Evolutionary conservation across 345 rosid genomes (phyloP).

Genomic region (Abelmoschus esculentus): DNA sequence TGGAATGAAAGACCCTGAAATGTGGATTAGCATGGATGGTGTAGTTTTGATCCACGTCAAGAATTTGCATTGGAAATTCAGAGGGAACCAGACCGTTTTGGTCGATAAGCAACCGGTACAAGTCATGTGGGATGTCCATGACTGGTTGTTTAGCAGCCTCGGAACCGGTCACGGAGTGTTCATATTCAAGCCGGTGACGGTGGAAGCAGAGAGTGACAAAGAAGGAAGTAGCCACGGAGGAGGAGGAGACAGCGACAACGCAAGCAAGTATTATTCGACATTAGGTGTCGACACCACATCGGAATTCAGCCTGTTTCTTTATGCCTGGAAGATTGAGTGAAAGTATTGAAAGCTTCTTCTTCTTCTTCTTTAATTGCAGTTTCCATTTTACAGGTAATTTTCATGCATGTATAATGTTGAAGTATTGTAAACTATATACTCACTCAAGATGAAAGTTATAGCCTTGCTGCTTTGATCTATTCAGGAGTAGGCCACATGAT

Average conservation of each 20-base stretch:
- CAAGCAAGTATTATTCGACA: constrained; percentile 54
- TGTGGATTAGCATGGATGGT: constrained; percentile 97
- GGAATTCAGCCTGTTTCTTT: constrained; percentile 77
- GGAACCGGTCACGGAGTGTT: constrained; percentile 70
- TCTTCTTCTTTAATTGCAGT: not conserved
- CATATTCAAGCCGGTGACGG: constrained; percentile 68
- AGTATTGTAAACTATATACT: not conserved
- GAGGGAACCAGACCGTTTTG: constrained; percentile 81
- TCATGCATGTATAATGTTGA: not conserved
- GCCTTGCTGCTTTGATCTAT: no score
- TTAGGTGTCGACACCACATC: constrained; percentile 26
- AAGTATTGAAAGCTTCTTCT: no score
- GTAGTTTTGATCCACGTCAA: constrained; percentile 61
- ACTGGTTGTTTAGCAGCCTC: constrained; percentile 69
- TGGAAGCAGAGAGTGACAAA: constrained; percentile 46
- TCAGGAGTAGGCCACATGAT: no score
- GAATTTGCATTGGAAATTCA: constrained; percentile 91
- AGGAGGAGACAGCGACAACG: constrained; percentile 39
- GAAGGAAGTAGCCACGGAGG: constrained; percentile 39
- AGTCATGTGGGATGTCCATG: constrained; percentile 89
- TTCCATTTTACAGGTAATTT: not conserved
- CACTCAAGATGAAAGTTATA: no score
- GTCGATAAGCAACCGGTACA: constrained; percentile 67
- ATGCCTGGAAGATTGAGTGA: constrained; percentile 89
- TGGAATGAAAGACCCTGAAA: constrained; percentile 64